Conservation (phyloP, 2,329 filamentous ascomycete species). For the Albifimbria verrucaria region DNA sequence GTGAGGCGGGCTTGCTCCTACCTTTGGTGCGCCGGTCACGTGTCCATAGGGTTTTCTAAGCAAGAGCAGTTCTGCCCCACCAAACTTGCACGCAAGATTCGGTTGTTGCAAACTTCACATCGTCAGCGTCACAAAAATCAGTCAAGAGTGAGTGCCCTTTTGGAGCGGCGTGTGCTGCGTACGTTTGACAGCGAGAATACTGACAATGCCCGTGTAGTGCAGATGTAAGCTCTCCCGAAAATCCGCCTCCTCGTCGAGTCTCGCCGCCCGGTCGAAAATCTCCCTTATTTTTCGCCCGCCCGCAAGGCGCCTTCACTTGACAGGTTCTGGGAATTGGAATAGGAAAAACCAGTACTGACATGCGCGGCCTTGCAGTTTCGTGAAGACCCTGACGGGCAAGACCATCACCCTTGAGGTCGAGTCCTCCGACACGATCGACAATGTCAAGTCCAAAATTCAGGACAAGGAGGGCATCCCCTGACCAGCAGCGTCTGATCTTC, state of each 20-base stretch:
- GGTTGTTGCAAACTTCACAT: slow-evolving; percentile 35
- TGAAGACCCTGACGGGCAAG: slow-evolving; percentile 99
- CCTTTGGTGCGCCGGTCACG: no score
- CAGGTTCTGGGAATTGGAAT: no score
- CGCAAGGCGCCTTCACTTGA: no score
- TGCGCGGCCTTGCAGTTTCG: slow-evolving; percentile 66
- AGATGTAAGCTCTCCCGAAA: slow-evolving; percentile 68
- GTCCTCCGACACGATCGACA: slow-evolving; percentile 98
- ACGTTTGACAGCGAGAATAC: no score
- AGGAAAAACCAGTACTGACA: slow-evolving; percentile 29
- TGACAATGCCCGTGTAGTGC: slow-evolving; percentile 56
- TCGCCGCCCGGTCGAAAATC: no score
- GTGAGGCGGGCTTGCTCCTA: no score
- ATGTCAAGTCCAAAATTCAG: slow-evolving; percentile 99
- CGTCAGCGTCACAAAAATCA: slow-evolving; percentile 48
- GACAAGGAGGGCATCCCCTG: slow-evolving; percentile 99
- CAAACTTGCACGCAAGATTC: slow-evolving; percentile 39
- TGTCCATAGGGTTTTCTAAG: slow-evolving; percentile 35
- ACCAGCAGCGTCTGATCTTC: slow-evolving; percentile 98
- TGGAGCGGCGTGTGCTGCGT: no score
- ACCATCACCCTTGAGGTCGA: slow-evolving; percentile 99
- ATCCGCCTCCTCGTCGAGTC: background rate
- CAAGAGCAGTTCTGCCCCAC: slow-evolving; percentile 35
- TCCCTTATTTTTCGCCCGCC: no score
- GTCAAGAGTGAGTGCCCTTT: slow-evolving; percentile 54